phyloP scores from a whole-genome alignment of 1,284 basidiomycete genomes.

The Leccinum pachyderme region DNA sequence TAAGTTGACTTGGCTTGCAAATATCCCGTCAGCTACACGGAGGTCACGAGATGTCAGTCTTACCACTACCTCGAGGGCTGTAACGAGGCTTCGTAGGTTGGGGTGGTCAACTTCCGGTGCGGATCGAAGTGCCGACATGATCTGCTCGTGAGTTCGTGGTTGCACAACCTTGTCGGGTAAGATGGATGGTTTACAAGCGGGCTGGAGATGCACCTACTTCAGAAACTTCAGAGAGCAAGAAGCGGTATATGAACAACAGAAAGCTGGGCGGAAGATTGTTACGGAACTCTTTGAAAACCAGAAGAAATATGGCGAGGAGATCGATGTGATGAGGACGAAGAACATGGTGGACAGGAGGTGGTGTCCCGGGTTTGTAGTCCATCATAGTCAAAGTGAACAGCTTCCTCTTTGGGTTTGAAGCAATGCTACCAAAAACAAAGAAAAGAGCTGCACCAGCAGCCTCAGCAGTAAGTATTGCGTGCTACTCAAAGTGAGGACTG shows the following conservation, averaged over 20 bases:
- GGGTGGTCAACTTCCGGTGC: constrained; percentile 26
- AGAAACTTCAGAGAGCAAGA: constrained; percentile 61
- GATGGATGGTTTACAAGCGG: not conserved
- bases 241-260: constrained; percentile 58
- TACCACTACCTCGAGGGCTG: constrained; percentile 46
- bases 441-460: constrained; percentile 36
- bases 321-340: constrained; percentile 73
- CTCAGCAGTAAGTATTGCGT: constrained; percentile 29
- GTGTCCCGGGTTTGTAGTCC: constrained; percentile 34
- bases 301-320: constrained; percentile 57
- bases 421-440: constrained; percentile 25
- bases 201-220: constrained; percentile 33
- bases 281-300: constrained; percentile 56
- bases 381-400: constrained; percentile 18
- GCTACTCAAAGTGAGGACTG: not conserved
- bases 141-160: constrained; percentile 40
- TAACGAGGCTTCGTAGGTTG: constrained; percentile 34
- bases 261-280: constrained; percentile 55
- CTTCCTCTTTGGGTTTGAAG: constrained; percentile 26
- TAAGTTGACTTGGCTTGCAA: constrained; percentile 46
- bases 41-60: constrained; percentile 13
- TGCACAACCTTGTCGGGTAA: constrained; percentile 36
- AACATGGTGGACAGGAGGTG: constrained; percentile 58
- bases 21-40: constrained; percentile 14
- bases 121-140: constrained; percentile 32